These are phyloP conservation scores for Coniochaeta hoffmannii DNA, from an alignment of 2,329 filamentous ascomycete species.

Conservation along the genomic window DNA sequence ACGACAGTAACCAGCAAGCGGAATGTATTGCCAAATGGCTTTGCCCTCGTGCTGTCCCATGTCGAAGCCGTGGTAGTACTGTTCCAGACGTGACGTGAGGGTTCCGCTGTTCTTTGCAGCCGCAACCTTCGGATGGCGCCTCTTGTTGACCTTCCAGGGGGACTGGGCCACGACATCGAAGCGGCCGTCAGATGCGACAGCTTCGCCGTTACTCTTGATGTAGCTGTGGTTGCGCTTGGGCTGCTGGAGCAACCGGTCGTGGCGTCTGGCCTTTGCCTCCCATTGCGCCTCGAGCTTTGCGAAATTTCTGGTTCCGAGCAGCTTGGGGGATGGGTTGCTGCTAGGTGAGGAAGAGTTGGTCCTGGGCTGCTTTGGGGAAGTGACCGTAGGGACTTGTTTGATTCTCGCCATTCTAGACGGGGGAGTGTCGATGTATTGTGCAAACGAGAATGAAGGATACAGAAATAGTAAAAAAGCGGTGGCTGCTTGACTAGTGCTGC, in stretches of 20 bases:
- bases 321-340: background rate
- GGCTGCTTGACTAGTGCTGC: background rate
- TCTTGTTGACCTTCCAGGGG: background rate
- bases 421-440: background rate
- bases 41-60: background rate
- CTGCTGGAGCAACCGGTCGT: background rate
- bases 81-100: background rate
- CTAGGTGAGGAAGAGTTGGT: background rate
- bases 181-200: background rate
- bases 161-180: background rate
- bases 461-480: background rate
- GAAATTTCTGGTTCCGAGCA: background rate
- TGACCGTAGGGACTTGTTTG: background rate
- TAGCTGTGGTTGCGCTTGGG: slow-evolving; percentile 1
- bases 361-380: background rate
- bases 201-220: slow-evolving; percentile 2
- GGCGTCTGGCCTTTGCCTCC: background rate
- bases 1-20: background rate
- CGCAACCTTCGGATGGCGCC: slow-evolving; percentile 1
- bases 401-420: background rate
- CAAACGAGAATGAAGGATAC: background rate
- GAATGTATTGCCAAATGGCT: background rate
- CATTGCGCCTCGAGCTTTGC: background rate
- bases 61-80: background rate
- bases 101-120: slow-evolving; percentile 1